A percentile compares a stretch with the other conserved stretches of the same genome.
phyloP scores from a whole-genome alignment of 2,329 filamentous ascomycete species.

The Fusarium sp. region DNA sequence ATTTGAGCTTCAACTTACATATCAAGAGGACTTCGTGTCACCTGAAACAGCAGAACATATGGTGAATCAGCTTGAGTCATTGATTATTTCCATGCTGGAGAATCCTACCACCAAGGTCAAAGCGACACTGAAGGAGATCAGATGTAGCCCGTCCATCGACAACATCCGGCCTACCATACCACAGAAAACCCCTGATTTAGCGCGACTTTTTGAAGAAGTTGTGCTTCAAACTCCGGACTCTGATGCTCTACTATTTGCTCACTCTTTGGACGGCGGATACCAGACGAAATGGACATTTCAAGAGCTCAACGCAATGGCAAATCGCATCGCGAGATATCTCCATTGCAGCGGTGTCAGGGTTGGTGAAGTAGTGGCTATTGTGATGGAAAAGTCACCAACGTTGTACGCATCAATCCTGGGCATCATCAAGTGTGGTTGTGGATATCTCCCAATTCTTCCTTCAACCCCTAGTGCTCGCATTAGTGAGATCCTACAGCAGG shows the following conservation, averaged over 20 bases:
- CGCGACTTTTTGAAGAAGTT: constrained; percentile 62
- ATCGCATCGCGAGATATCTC: constrained; percentile 67
- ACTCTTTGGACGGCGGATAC: constrained; percentile 38
- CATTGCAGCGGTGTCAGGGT: constrained; percentile 53
- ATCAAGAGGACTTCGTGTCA: constrained; percentile 59
- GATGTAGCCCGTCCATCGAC: constrained; percentile 55
- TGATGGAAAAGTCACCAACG: constrained; percentile 78
- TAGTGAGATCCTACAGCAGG: constrained; percentile 67
- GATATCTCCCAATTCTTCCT: constrained; percentile 81
- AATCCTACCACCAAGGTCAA: constrained; percentile 35
- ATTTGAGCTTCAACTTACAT: constrained; percentile 57
- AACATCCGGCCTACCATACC: constrained; percentile 52
- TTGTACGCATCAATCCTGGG: constrained; percentile 80
- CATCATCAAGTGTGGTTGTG: constrained; percentile 76
- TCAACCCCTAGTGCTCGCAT: constrained; percentile 71
- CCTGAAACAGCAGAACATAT: constrained; percentile 63
- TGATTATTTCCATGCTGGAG: constrained; percentile 49
- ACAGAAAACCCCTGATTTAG: constrained; percentile 54
- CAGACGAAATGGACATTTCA: constrained; percentile 66
- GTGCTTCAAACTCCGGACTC: constrained; percentile 58
- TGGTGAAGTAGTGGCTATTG: constrained; percentile 72
- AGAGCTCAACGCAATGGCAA: constrained; percentile 70
- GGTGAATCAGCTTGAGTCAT: constrained; percentile 65
- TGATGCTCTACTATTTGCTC: constrained; percentile 71
- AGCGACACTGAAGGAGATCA: constrained; percentile 35